Evolutionary conservation across 78 protist species (phyloP).

Genomic region (Ministeria vibrans): DNA sequence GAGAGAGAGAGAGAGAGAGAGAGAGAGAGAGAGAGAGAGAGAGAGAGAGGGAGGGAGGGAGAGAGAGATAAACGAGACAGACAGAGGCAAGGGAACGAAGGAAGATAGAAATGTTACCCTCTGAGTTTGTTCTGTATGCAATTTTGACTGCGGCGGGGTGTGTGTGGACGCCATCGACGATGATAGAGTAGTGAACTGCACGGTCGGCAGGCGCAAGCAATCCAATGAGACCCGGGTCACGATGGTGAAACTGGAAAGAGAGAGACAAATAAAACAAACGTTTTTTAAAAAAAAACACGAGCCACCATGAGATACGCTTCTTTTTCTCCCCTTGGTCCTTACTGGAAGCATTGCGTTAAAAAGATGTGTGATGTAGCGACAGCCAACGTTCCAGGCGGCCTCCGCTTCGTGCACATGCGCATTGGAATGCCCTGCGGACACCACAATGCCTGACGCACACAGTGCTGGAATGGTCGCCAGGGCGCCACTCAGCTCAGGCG

Average conservation of each 20-base stretch:
- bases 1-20: background rate
- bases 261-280: background rate
- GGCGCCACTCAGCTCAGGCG: constrained; percentile 21
- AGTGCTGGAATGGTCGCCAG: background rate
- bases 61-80: background rate
- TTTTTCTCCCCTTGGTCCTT: background rate
- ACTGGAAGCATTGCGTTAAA: constrained; percentile 26
- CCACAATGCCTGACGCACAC: background rate
- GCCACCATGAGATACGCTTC: background rate
- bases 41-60: background rate
- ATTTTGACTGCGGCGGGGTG: constrained; percentile 2
- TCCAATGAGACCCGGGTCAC: constrained; percentile 2
- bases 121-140: background rate
- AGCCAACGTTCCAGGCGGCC: background rate
- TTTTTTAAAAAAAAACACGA: background rate
- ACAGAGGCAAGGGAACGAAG: background rate
- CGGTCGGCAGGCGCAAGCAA: background rate
- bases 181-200: background rate
- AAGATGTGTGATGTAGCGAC: constrained; percentile 1
- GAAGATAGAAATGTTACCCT: background rate
- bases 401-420: constrained; percentile 11
- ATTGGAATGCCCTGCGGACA: constrained; percentile 18
- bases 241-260: background rate
- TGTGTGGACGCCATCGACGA: background rate
- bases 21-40: background rate